phyloP scores from a whole-genome alignment of 352 stramenopile genomes.

The Phytophthora sp. region DNA sequence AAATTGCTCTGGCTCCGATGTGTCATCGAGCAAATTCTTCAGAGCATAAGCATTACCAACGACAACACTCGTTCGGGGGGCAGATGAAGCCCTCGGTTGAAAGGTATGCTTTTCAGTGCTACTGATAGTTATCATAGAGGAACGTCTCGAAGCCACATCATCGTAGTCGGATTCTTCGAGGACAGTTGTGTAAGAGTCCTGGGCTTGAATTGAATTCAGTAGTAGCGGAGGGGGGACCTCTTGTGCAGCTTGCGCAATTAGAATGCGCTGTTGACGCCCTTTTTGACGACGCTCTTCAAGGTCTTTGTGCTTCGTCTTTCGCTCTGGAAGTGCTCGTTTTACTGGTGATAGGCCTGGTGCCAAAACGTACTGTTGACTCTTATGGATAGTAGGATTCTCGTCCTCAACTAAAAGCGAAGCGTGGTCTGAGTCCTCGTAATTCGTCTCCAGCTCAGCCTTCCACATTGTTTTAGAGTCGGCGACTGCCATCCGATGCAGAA shows the following conservation, averaged over 20 bases:
- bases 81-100: conserved; percentile 21
- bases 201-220: conserved; percentile 6
- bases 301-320: conserved; percentile 68
- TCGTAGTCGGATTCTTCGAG: conserved; percentile 27
- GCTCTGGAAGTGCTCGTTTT: conserved; percentile 50
- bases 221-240: conserved; percentile 8
- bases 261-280: conserved; percentile 55
- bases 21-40: conserved; percentile 12
- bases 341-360: conserved; percentile 14
- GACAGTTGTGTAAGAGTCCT: conserved; percentile 13
- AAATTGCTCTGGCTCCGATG: conserved; percentile 60
- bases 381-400: neutral
- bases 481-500: conserved; percentile 62
- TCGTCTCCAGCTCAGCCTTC: conserved; percentile 55
- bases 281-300: conserved; percentile 66
- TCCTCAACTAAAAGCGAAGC: neutral
- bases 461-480: conserved; percentile 56
- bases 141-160: conserved; percentile 2
- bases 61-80: conserved; percentile 30
- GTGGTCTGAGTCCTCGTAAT: conserved; percentile 46
- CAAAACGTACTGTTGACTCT: conserved; percentile 7
- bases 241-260: conserved; percentile 24
- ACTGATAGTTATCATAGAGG: conserved; percentile 13
- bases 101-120: conserved; percentile 3
- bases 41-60: conserved; percentile 35